A percentile compares a stretch with the other conserved stretches of the same genome.
Evolutionary conservation across 1,284 basidiomycete species (phyloP).

Genomic region (Ustilago loliicola): DNA sequence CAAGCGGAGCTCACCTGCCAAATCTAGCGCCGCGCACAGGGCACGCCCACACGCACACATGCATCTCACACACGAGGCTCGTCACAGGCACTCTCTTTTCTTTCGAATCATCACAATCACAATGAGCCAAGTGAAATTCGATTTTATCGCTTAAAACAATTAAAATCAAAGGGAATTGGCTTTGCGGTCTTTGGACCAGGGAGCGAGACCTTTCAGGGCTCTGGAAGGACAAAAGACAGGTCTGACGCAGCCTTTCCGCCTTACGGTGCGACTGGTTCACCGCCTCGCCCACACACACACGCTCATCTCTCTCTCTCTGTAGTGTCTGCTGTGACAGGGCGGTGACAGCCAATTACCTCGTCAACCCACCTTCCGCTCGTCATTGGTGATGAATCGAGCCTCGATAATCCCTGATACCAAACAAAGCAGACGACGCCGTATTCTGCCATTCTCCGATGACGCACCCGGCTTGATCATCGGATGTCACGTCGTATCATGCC

Average conservation of each 20-base stretch:
- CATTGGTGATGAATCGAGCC: neutral
- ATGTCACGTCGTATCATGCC: neutral
- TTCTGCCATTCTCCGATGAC: neutral
- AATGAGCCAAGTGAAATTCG: neutral
- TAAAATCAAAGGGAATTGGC: neutral
- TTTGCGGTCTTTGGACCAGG: neutral
- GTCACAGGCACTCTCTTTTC: neutral
- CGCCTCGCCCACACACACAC: slow-evolving; percentile 5
- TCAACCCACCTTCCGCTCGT: neutral
- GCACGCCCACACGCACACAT: slow-evolving; percentile 2
- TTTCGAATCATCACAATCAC: slow-evolving; percentile 4
- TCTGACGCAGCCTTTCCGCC: neutral
- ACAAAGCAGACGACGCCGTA: neutral
- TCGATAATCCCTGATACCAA: neutral
- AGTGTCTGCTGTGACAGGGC: neutral
- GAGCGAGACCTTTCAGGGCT: slow-evolving; percentile 1
- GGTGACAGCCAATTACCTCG: neutral
- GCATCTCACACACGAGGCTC: neutral
- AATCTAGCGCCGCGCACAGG: slow-evolving; percentile 16
- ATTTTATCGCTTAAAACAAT: slow-evolving; percentile 1
- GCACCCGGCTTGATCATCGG: neutral
- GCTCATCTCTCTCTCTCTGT: neutral
- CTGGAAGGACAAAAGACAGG: neutral
- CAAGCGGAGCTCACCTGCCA: slow-evolving; percentile 19
- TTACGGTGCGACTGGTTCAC: neutral